Base-by-base conservation (phyloP, 192 early-diverging fungal species). In the Chytriomyces hyalinus region DNA sequence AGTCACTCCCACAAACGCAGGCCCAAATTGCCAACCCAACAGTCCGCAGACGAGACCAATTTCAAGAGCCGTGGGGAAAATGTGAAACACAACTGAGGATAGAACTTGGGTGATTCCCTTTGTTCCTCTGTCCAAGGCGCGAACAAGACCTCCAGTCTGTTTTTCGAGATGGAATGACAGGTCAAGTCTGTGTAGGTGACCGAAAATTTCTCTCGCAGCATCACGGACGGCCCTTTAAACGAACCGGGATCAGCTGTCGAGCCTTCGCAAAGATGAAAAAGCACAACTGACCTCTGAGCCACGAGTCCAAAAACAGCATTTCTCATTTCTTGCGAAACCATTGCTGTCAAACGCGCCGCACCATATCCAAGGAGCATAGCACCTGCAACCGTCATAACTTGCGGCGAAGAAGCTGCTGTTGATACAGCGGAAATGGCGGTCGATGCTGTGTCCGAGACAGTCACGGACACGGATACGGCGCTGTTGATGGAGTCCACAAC, bases 21-120 rank as follows among this genome's bases (percentile, higher is more conserved):
- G 71, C 6, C 93, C 93, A 80, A 88, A 94, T 61, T 86, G 83
- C 78, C 85, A 87, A 67, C 93, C 93, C 81, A 99, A 81, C 65
- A 99, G 97, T 70, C 91, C 90, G 64, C 96, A 98, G 7, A 99
- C 98, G 76, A 99, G 92, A 5, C 92, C 88, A 45, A 99, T 98
- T 80, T 99, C 98, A 6, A 99, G 85, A 4, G 92, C 86, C 48
- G 98, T 99, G 2, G 98, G 98, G 45, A 95, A 85, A 17, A 99
- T 86, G 80, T 99, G 95, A 81, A 99, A 95, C 8, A 99, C 95
- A 83, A 98, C 88, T 22, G 95, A 94, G 22, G 92, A 93, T 26
- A 99, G 90, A 50, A 99, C 88, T 81, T 97, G 96, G 76, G 95
- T 96, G 78, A 99, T 98, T n/a, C 97, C 93, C 86, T 94, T 95